Evolutionary conservation across 2,329 filamentous ascomycete genomes (phyloP).

Genomic region (Rhexocercosporidium sp.): DNA sequence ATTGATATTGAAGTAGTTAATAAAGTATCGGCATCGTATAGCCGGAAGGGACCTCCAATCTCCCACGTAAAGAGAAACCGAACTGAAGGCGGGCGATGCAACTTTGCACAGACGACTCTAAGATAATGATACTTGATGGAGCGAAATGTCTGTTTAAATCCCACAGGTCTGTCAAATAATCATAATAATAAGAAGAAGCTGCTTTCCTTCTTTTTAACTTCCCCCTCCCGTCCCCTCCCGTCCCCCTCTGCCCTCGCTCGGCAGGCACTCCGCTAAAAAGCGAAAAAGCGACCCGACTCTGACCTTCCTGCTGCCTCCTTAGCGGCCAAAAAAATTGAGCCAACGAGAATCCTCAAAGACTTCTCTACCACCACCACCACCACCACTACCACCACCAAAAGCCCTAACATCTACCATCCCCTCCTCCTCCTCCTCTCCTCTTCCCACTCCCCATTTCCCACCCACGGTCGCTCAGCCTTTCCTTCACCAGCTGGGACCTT

Average conservation of each 20-base stretch:
- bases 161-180: too few relatives aligned
- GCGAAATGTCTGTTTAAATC: too few relatives aligned
- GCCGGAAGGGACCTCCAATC: slow-evolving; percentile 6
- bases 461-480: slow-evolving; percentile 15
- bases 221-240: background rate
- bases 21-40: background rate
- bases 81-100: too few relatives aligned
- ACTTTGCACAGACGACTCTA: too few relatives aligned
- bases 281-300: too few relatives aligned
- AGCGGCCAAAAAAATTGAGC: background rate
- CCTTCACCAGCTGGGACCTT: slow-evolving; percentile 13
- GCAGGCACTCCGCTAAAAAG: background rate
- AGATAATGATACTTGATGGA: too few relatives aligned
- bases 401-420: slow-evolving; percentile 3
- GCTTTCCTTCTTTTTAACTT: too few relatives aligned
- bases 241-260: background rate
- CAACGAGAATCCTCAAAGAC: background rate
- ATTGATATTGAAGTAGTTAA: background rate
- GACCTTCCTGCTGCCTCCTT: too few relatives aligned
- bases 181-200: too few relatives aligned
- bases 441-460: background rate
- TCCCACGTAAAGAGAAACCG: too few relatives aligned
- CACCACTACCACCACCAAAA: background rate
- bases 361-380: background rate
- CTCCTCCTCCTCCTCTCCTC: slow-evolving; percentile 4